These are phyloP conservation scores for Rhizopus delemar DNA, from an alignment of 371 early-diverging fungal genomes.

Conservation along the genomic window DNA sequence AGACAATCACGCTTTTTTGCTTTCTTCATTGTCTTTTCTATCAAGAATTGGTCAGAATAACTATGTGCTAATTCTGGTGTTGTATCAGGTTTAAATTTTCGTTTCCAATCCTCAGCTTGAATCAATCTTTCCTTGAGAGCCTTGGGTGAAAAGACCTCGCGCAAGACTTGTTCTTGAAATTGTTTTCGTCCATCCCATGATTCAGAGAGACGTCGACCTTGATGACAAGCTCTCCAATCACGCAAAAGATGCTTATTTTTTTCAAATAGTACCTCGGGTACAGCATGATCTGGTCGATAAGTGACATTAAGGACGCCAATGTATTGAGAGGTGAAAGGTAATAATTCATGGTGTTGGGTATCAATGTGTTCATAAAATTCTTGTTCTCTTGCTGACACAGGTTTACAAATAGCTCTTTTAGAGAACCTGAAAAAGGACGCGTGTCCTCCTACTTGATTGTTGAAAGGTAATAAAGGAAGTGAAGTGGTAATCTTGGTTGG, in stretches of 20 bases:
- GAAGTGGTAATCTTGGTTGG: constrained; percentile 65
- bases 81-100: not conserved
- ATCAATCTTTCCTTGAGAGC: constrained; percentile 62
- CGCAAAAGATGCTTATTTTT: constrained; percentile 78
- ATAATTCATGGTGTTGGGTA: constrained; percentile 72
- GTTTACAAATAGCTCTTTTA: constrained; percentile 49
- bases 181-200: constrained; percentile 14
- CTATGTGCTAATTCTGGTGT: not conserved
- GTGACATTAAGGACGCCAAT: constrained; percentile 93
- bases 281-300: constrained; percentile 48
- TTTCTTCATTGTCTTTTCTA: too few species aligned
- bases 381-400: constrained; percentile 80
- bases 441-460: constrained; percentile 54
- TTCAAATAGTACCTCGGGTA: constrained; percentile 76
- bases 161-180: constrained; percentile 69
- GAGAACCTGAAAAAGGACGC: constrained; percentile 51
- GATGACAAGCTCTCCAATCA: constrained; percentile 25
- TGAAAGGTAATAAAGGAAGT: constrained; percentile 46
- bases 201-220: constrained; percentile 1
- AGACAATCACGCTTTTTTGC: not conserved
- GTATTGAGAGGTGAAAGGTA: constrained; percentile 87
- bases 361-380: constrained; percentile 89
- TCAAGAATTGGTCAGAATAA: not conserved
- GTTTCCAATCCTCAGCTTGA: constrained; percentile 43
- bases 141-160: constrained; percentile 76